Evolutionary conservation across 352 stramenopile genomes (phyloP).

Genomic region (Globisporangium parvum): DNA sequence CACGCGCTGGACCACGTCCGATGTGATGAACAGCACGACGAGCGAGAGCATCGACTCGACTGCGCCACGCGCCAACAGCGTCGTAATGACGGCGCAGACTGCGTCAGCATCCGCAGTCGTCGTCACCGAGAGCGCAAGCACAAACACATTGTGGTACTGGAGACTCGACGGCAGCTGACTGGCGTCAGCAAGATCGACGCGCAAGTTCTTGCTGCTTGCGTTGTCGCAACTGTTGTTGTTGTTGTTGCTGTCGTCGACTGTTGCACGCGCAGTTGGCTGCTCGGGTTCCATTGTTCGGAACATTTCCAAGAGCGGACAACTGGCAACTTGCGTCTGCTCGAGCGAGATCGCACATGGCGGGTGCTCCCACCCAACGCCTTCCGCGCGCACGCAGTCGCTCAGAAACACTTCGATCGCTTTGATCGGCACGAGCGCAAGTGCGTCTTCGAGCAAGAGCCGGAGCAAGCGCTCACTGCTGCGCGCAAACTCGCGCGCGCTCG

Average conservation of each 20-base stretch:
- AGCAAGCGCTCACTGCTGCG: slow-evolving; percentile 36
- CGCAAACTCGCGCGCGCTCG: slow-evolving; percentile 28
- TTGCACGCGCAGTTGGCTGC: slow-evolving; percentile 15
- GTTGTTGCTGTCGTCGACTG: background rate
- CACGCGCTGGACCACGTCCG: slow-evolving; percentile 29
- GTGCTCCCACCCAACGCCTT: slow-evolving; percentile 28
- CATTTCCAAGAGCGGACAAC: slow-evolving; percentile 18
- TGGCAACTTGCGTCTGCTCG: slow-evolving; percentile 10
- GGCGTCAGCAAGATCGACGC: slow-evolving; percentile 9
- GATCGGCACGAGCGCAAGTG: slow-evolving; percentile 28
- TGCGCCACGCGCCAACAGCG: slow-evolving; percentile 28
- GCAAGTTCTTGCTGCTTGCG: slow-evolving; percentile 5
- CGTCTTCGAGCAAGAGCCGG: slow-evolving; percentile 52
- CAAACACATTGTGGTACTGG: slow-evolving; percentile 44
- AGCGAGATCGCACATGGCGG: slow-evolving; percentile 26
- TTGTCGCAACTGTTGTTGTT: slow-evolving; percentile 22
- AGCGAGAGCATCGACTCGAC: slow-evolving; percentile 38
- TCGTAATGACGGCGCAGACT: slow-evolving; percentile 27
- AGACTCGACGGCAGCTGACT: slow-evolving; percentile 19
- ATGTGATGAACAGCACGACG: slow-evolving; percentile 31
- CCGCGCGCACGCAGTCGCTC: slow-evolving; percentile 19
- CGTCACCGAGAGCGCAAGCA: slow-evolving; percentile 31
- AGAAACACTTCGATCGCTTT: slow-evolving; percentile 26
- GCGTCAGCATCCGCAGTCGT: slow-evolving; percentile 20
- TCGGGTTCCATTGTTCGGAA: slow-evolving; percentile 22